A percentile compares a stretch with the other conserved stretches of the same genome.
Conservation (phyloP, 2,329 filamentous ascomycete species). For the Trichoderma sp. region DNA sequence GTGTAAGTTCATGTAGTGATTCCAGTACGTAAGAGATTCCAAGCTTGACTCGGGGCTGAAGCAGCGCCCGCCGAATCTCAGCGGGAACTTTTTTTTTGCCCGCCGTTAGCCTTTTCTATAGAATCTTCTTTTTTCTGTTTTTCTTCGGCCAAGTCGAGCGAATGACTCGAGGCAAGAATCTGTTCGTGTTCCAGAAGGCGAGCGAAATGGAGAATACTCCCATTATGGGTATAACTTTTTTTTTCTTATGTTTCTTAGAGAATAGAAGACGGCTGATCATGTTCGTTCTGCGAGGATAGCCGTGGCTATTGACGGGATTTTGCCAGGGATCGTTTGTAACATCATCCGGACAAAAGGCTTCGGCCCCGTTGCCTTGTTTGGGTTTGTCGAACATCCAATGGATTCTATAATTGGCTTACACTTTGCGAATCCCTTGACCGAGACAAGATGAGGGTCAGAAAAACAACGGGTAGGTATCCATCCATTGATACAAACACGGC, state of each 20-base stretch:
- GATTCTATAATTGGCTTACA: neutral
- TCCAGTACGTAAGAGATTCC: slow-evolving; percentile 7
- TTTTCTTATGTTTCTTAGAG: neutral
- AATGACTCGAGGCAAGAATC: neutral
- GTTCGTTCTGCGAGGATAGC: neutral
- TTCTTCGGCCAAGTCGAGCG: neutral
- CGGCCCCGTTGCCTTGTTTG: slow-evolving; percentile 10
- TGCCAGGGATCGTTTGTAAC: neutral
- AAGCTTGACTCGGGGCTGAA: neutral
- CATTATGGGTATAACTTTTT: neutral
- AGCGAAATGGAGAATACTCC: neutral
- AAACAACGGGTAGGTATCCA: neutral
- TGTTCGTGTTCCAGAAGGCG: neutral
- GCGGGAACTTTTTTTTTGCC: neutral
- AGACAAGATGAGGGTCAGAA: neutral
- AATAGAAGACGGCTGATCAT: neutral
- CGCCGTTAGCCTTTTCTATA: neutral
- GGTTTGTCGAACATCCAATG: neutral
- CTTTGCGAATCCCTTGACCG: neutral
- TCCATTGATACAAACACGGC: neutral
- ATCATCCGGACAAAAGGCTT: neutral
- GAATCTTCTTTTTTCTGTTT: neutral
- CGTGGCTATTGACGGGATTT: slow-evolving; percentile 1
- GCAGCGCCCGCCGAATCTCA: neutral
- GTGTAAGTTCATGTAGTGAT: neutral